Conservation (phyloP, 2,329 filamentous ascomycete species). For the Fusarium compactum region DNA sequence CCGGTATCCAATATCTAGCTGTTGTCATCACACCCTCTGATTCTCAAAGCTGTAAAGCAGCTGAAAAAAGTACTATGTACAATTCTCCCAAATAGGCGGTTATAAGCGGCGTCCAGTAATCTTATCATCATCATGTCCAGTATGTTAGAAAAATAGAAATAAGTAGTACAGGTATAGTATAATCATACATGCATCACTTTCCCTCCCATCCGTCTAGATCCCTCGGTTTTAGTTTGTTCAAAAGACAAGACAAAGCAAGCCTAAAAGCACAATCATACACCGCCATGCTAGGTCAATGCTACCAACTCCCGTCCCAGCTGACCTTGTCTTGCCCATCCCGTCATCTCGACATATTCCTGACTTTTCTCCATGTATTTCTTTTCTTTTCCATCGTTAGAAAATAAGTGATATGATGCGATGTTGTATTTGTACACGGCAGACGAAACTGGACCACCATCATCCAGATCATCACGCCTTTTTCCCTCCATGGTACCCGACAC, state of each 20-base stretch:
- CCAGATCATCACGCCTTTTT: conserved; percentile 23
- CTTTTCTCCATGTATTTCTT: conserved; percentile 6
- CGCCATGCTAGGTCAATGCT: conserved; percentile 21
- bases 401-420: conserved; percentile 27
- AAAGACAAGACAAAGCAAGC: conserved; percentile 26
- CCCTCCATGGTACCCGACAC: not conserved
- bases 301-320: conserved; percentile 16
- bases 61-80: not conserved
- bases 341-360: not conserved
- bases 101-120: conserved; percentile 23
- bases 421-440: conserved; percentile 41
- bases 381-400: conserved; percentile 19
- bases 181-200: conserved; percentile 42
- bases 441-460: conserved; percentile 1
- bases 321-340: not conserved
- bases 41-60: not conserved
- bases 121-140: conserved; percentile 20
- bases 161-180: conserved; percentile 33
- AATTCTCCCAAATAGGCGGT: conserved; percentile 1
- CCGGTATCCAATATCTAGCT: not conserved
- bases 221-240: conserved; percentile 15
- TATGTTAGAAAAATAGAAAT: conserved; percentile 8
- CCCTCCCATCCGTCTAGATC: conserved; percentile 13
- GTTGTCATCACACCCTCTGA: conserved; percentile 6
- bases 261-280: conserved; percentile 36